Percentiles rank a stretch among this genome's conserved stretches.
Conservation (phyloP, 352 stramenopile species). For the Phytophthora sp. region DNA sequence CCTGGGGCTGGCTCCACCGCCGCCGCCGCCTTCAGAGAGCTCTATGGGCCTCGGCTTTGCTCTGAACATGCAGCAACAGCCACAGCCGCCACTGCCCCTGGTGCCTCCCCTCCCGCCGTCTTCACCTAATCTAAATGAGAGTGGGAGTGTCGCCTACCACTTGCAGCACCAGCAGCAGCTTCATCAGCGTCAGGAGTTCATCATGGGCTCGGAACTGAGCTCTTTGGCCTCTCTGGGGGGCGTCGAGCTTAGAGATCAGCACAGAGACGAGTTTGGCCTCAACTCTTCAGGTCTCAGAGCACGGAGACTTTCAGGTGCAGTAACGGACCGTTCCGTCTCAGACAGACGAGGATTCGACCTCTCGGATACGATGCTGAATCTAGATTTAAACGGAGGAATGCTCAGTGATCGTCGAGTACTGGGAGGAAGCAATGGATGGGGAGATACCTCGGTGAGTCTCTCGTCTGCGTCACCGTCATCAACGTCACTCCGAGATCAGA, state of each 20-base stretch:
- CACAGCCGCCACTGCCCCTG: constrained; percentile 15
- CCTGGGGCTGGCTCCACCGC: constrained; percentile 13
- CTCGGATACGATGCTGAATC: constrained; percentile 49
- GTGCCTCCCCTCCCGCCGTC: constrained; percentile 29
- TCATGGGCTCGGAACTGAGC: constrained; percentile 16
- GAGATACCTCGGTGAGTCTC: constrained; percentile 17
- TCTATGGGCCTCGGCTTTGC: constrained; percentile 22
- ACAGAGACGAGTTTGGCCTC: constrained; percentile 22
- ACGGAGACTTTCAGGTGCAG: constrained; percentile 10
- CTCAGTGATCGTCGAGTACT: constrained; percentile 17
- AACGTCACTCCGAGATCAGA: constrained; percentile 61
- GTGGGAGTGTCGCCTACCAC: constrained; percentile 40
- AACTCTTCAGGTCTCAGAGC: constrained; percentile 13
- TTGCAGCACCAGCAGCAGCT: constrained; percentile 54
- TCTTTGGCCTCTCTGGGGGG: constrained; percentile 32
- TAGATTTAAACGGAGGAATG: constrained; percentile 35
- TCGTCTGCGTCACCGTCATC: constrained; percentile 37
- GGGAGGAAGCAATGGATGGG: constrained; percentile 13
- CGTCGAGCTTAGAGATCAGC: constrained; percentile 20
- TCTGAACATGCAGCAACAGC: constrained; percentile 22
- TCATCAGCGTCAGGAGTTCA: constrained; percentile 42
- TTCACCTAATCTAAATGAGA: constrained; percentile 23
- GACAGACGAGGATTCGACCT: constrained; percentile 42
- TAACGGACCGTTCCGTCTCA: constrained; percentile 8
- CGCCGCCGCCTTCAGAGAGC: constrained; percentile 2